Evolutionary conservation across 2,329 filamentous ascomycete species (phyloP), one percentile per base, ranked within the genome.

Genomic region (Thelonectria rubi): DNA sequence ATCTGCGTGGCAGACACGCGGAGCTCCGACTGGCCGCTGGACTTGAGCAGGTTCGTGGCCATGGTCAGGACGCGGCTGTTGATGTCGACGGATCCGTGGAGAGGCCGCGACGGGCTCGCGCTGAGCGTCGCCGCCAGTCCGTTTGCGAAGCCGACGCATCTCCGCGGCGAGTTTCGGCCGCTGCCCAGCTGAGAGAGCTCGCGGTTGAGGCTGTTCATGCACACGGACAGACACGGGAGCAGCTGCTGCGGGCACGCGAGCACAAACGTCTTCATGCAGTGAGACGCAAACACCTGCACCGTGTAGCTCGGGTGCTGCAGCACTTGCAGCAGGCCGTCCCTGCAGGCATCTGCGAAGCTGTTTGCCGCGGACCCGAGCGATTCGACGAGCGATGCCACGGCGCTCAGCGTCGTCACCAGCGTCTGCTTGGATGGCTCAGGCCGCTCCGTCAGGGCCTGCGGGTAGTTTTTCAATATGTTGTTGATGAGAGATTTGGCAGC

Each of bases 241-340:
- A 99, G 86, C 73, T 98, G 94, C 68, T 97, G 92, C 5, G 95
- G 95, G 69, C 93, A 97, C 14, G 93, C 93, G 45, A 97, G 82
- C 1, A 97, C 92, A 72, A 98, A 95, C 0, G 86, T 88, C 69
- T 94, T 93, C 69, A 98, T 82, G 72, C 93, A 97, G 63, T 91
- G 87, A 5, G 95, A 92, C 1, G 93, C 90, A 71, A 95, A 91
- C 3, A 98, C 88, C 73, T 99, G 95, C 2, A 99, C 95, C 5
- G 93, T 95, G 76, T 98, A 98, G 77, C 93, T 97, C 1, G 94
- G 93, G 76, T 99, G 95, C 70, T 97, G 92, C 24, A 98, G 81
- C 6, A 97, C 92, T 75, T 97, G 93, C 40, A 98, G 81, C 32
- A 99, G 80, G 4, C 91, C 91, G 75, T 99, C 95, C 51, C 94